Conservation (phyloP, 352 stramenopile genomes). For the Pythium aristosporum region DNA sequence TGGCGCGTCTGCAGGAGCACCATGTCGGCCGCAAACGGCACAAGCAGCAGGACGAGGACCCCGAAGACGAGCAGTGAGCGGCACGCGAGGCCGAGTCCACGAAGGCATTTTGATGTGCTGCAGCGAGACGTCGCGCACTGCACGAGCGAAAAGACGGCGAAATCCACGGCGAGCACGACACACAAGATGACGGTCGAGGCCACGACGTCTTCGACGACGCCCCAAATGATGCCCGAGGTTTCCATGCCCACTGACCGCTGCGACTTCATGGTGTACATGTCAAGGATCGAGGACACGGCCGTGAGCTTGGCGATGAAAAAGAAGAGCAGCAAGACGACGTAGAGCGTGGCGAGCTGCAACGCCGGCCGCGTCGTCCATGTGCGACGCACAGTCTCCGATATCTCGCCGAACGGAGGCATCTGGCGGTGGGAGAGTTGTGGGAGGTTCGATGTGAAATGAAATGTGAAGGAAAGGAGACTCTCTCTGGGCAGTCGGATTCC, state of each 20-base stretch:
- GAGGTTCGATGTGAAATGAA: not conserved
- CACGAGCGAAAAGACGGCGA: not conserved
- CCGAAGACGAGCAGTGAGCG: not conserved
- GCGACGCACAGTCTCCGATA: not conserved
- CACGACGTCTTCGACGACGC: constrained; percentile 15
- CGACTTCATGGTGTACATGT: constrained; percentile 5
- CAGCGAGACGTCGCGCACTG: not conserved
- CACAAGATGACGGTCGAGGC: constrained; percentile 2
- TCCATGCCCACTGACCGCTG: constrained; percentile 5
- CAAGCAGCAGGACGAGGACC: not conserved
- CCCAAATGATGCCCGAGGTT: not conserved
- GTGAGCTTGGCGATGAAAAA: constrained; percentile 19
- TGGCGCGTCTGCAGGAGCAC: constrained; percentile 14
- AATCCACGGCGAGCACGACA: not conserved
- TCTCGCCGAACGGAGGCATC: not conserved
- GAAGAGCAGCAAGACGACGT: constrained; percentile 15
- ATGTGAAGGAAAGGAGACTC: not conserved
- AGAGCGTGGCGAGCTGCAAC: constrained; percentile 14
- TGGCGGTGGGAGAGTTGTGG: not conserved
- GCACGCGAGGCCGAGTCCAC: not conserved
- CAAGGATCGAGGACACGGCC: constrained; percentile 4
- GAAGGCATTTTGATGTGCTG: not conserved
- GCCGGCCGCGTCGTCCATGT: constrained; percentile 10
- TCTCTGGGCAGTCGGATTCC: no score
- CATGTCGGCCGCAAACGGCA: constrained; percentile 19